These are phyloP conservation scores for Castanospermum australe DNA, from an alignment of 306 rosid species.

Conservation along the genomic window DNA sequence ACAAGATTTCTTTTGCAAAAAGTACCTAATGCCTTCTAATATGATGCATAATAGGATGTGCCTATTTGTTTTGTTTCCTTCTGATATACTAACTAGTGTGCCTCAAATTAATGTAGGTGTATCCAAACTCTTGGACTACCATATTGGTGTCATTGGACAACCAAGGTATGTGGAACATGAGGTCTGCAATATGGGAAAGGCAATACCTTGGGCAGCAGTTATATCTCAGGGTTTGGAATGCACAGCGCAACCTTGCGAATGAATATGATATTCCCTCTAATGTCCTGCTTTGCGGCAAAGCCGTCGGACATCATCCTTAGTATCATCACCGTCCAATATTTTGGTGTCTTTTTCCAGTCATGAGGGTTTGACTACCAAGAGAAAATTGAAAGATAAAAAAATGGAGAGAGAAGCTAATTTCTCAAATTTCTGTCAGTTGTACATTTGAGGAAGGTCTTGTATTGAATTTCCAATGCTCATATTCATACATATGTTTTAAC, in stretches of 20 bases:
- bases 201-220: slow-evolving; percentile 94
- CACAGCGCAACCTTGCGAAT: slow-evolving; percentile 56
- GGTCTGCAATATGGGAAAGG: slow-evolving; percentile 96
- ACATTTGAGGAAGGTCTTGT: slow-evolving; percentile 12
- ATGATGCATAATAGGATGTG: not conserved
- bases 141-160: slow-evolving; percentile 89
- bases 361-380: slow-evolving; percentile 50
- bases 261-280: slow-evolving; percentile 82
- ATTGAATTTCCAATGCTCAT: slow-evolving; percentile 4
- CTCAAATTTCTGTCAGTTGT: slow-evolving; percentile 5
- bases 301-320: slow-evolving; percentile 52
- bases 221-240: slow-evolving; percentile 81
- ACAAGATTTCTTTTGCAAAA: not conserved
- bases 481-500: not conserved
- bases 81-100: not conserved
- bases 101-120: slow-evolving; percentile 50
- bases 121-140: slow-evolving; percentile 82
- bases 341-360: slow-evolving; percentile 36
- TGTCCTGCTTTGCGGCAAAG: slow-evolving; percentile 85
- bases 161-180: slow-evolving; percentile 97
- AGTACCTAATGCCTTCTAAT: not conserved
- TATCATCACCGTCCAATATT: not conserved
- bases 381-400: not conserved
- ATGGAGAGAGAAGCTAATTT: not conserved
- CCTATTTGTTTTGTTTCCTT: not conserved